Evolutionary conservation across 2,329 filamentous ascomycete species (phyloP), one percentile per base, ranked within the genome.

Genomic region (Claviceps spartinae): DNA sequence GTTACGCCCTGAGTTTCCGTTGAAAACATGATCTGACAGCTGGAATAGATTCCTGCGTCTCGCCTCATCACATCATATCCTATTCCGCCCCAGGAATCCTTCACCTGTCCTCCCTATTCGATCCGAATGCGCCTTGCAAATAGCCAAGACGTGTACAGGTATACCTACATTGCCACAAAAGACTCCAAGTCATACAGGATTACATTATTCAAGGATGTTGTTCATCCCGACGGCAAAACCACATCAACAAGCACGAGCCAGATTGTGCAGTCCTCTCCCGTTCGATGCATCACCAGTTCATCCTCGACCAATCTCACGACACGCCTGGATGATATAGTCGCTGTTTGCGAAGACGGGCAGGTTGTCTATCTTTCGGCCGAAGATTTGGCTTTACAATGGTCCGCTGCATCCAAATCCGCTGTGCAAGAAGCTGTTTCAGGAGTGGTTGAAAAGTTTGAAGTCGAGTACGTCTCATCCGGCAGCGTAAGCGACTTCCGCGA

Each of bases 61-160:
- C 73, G 77, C 55, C 69, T 83, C 55, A 74, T 84, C 59, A 83
- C 81, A 6, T 84, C 81, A 2, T 84, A 84, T 62, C 80, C 81
- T 22, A 76, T 85, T 54, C 78, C 81, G 26, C 82, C 81, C 1
- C 79, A 83, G 63, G 76, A 81, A 50, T 73, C 72, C 49, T 82
- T 85, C 62, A 79, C 79, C 51, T 83, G 81, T 64, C 65, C 80
- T 8, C 76, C 80, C 20, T 75, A 72, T 63, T 84, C 81, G 16
- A 63, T 82, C 43, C 72, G 78, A 57, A 69, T 73, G 55, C 73
- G 78, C 58, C 69, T 69, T 46, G 64, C 72, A 11, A 70, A 70
- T 22, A 69, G 66, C 51, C 72, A 66, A 56, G 72, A 74, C 54
- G 67, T 78, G 36, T 70, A 73, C 42, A 73, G 81, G 58, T 79